A percentile compares a stretch with the other conserved stretches of the same genome.
phyloP scores from a whole-genome alignment of 177 flowering plant genomes.

The Vitis hybrid region DNA sequence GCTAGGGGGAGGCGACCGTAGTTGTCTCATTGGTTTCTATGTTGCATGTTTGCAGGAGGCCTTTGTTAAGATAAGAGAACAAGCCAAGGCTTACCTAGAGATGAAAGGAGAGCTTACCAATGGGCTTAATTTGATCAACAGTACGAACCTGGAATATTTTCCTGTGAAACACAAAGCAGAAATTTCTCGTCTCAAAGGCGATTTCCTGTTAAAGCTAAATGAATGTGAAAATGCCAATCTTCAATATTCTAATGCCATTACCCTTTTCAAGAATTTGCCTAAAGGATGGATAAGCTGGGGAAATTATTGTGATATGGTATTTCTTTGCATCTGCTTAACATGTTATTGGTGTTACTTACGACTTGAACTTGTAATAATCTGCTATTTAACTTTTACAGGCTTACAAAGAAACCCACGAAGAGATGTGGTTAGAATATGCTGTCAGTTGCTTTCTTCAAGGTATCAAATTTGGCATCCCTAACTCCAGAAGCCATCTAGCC shows the following conservation, averaged over 20 bases:
- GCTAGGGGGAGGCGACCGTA: background rate
- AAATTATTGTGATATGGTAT: conserved; percentile 94
- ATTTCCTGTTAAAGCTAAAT: conserved; percentile 76
- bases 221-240: conserved; percentile 87
- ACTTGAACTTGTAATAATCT: conserved; percentile 4
- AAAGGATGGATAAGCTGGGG: conserved; percentile 99
- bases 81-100: conserved; percentile 94
- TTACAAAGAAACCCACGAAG: conserved; percentile 83
- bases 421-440: conserved; percentile 94
- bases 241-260: conserved; percentile 84
- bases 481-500: conserved; percentile 91
- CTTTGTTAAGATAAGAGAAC: conserved; percentile 94
- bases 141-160: conserved; percentile 93
- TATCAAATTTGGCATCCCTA: conserved; percentile 89
- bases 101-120: conserved; percentile 89
- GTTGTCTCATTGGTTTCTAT: conserved; percentile 10
- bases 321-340: conserved; percentile 1
- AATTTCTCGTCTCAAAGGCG: conserved; percentile 89
- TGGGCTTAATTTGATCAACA: conserved; percentile 93
- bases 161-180: conserved; percentile 88
- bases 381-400: conserved; percentile 46
- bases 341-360: background rate
- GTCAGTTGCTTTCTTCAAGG: conserved; percentile 99
- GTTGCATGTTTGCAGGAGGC: conserved; percentile 74
- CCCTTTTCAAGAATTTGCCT: conserved; percentile 85